Percentiles rank a stretch among this genome's conserved stretches.
Conservation (phyloP, 1,284 basidiomycete genomes). For the Vanrija sp. region DNA sequence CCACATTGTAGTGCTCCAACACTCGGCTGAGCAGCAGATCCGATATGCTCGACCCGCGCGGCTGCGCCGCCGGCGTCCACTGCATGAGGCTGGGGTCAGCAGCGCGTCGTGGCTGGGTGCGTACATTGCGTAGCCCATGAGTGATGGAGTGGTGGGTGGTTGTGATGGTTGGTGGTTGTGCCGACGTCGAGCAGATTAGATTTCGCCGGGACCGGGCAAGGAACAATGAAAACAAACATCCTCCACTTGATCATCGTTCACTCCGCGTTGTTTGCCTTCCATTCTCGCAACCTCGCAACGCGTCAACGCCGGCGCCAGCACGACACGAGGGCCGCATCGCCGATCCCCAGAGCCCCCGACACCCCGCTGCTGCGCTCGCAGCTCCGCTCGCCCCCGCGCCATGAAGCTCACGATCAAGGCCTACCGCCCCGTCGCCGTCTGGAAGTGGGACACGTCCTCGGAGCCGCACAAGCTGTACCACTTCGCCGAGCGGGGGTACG, state of each 20-base stretch:
- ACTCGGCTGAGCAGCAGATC: conserved; percentile 38
- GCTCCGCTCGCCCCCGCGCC: neutral
- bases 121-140: conserved; percentile 37
- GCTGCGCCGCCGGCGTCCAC: conserved; percentile 33
- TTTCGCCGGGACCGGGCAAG: neutral
- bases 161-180: neutral
- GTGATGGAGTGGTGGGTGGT: neutral
- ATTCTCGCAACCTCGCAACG: neutral
- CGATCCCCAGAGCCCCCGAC: neutral
- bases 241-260: neutral
- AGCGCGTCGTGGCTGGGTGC: neutral
- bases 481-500: conserved; percentile 12
- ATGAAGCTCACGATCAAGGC: conserved; percentile 47
- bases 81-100: conserved; percentile 36
- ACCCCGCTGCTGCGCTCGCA: neutral
- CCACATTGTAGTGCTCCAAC: conserved; percentile 39
- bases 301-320: no score
- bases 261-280: neutral
- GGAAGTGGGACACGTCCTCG: conserved; percentile 47
- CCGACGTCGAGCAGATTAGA: neutral
- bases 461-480: conserved; percentile 42
- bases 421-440: conserved; percentile 45
- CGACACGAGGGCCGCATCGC: no score
- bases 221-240: neutral
- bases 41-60: conserved; percentile 22